These are phyloP conservation scores for Naganishia randhawae DNA, from an alignment of 768 basidiomycete genomes.

Conservation along the genomic window DNA sequence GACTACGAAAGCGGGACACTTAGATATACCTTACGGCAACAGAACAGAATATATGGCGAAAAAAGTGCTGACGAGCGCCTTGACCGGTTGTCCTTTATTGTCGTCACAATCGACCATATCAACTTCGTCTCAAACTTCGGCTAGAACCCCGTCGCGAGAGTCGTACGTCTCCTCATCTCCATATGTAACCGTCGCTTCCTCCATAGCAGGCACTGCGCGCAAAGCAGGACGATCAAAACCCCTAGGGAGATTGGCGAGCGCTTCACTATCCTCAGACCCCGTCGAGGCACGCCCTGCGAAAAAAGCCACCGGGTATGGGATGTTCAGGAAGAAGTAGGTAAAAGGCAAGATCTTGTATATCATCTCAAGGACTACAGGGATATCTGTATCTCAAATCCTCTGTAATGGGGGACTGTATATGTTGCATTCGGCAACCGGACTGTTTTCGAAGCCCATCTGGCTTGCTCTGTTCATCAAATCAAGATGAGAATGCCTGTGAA, in stretches of 20 bases:
- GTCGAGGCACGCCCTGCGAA: slow-evolving; percentile 3
- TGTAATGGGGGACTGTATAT: not conserved
- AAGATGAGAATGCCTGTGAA: not conserved
- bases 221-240: not conserved
- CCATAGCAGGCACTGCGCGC: not conserved
- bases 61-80: slow-evolving; percentile 7
- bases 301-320: slow-evolving; percentile 10
- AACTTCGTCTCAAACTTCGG: not conserved
- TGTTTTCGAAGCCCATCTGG: not conserved
- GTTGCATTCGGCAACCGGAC: not conserved
- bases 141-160: not conserved
- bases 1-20: not conserved
- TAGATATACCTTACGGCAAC: not conserved
- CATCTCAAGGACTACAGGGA: not conserved
- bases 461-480: not conserved
- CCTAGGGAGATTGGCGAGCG: slow-evolving; percentile 7
- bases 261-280: slow-evolving; percentile 4
- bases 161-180: not conserved
- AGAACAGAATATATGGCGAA: not conserved
- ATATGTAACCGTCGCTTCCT: not conserved
- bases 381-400: not conserved
- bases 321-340: slow-evolving; percentile 19
- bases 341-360: not conserved
- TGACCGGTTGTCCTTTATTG: not conserved
- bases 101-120: not conserved